These are phyloP conservation scores for Linum trigynum DNA, from an alignment of 345 rosid species.

Conservation along the genomic window DNA sequence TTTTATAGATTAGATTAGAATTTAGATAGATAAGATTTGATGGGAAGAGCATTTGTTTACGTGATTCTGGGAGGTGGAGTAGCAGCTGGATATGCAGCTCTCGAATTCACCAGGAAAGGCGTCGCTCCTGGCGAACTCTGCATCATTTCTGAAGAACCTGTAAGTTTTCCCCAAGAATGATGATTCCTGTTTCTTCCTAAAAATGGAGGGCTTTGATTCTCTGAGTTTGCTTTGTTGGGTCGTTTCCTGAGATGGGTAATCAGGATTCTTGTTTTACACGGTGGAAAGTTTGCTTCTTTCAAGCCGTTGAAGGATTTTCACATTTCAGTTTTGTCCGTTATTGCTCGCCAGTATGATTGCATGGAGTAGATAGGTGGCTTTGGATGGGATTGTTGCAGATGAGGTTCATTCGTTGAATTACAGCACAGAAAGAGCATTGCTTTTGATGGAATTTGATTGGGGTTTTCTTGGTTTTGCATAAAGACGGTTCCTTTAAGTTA, in stretches of 20 bases:
- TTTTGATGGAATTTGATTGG: neutral
- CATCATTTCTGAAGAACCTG: conserved; percentile 88
- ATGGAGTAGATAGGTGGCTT: neutral
- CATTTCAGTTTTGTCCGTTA: conserved; percentile 7
- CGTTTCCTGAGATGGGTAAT: conserved; percentile 7
- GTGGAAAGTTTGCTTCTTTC: conserved; percentile 3
- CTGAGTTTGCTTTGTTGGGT: neutral
- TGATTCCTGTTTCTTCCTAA: neutral
- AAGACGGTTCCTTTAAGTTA: no score
- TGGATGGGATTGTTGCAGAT: no score
- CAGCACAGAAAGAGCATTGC: neutral
- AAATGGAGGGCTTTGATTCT: neutral
- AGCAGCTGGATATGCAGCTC: conserved; percentile 93
- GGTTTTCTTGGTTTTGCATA: neutral
- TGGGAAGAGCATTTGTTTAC: conserved; percentile 96
- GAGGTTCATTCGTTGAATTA: neutral
- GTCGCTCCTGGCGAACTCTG: conserved; percentile 82
- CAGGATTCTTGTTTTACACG: neutral
- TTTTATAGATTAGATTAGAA: neutral
- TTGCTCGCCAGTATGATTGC: neutral
- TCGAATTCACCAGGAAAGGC: conserved; percentile 75
- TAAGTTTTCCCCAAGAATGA: conserved; percentile 15
- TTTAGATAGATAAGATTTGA: conserved; percentile 15
- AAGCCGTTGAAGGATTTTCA: neutral
- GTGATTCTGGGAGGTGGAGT: conserved; percentile 97